These are phyloP conservation scores for Pythium biforme DNA, from an alignment of 352 stramenopile genomes.

Conservation along the genomic window DNA sequence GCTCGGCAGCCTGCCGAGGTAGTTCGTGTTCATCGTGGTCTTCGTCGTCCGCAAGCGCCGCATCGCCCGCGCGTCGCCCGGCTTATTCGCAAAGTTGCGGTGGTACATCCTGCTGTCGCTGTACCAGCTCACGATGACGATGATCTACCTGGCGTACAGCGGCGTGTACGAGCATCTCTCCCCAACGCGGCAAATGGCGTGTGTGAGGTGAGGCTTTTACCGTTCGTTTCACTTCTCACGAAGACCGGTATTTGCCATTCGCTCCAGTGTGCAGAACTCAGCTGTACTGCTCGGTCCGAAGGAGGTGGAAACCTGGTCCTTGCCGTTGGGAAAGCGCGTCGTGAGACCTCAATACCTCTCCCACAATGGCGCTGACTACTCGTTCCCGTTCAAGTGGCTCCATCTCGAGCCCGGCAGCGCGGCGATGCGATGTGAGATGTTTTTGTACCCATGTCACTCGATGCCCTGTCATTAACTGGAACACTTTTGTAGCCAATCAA, in stretches of 20 bases:
- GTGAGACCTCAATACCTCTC: too few relatives aligned
- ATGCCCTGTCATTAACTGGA: too few relatives aligned
- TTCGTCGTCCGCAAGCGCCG: slow-evolving; percentile 7
- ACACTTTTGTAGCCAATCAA: background rate
- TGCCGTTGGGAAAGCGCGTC: too few relatives aligned
- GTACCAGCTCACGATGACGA: slow-evolving; percentile 14
- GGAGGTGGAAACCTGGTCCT: too few relatives aligned
- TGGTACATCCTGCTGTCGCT: slow-evolving; percentile 11
- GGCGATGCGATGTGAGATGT: background rate
- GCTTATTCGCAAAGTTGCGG: background rate
- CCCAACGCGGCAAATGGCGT: too few relatives aligned
- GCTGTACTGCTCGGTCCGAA: too few relatives aligned
- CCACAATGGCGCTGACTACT: too few relatives aligned
- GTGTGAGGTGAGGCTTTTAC: too few relatives aligned
- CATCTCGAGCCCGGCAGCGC: background rate
- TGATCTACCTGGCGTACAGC: slow-evolving; percentile 25
- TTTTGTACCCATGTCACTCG: background rate
- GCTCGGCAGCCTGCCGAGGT: slow-evolving; percentile 28
- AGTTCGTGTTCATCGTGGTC: slow-evolving; percentile 18
- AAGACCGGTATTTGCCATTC: too few relatives aligned
- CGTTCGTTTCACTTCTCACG: too few relatives aligned
- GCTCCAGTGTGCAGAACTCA: too few relatives aligned
- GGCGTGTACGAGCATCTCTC: slow-evolving; percentile 17
- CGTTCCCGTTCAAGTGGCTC: background rate
- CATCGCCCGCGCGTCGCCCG: background rate